A percentile compares a stretch with the other conserved stretches of the same genome.
phyloP scores from a whole-genome alignment of 2,329 filamentous ascomycete species.

The Zymoseptoria ardabiliae region DNA sequence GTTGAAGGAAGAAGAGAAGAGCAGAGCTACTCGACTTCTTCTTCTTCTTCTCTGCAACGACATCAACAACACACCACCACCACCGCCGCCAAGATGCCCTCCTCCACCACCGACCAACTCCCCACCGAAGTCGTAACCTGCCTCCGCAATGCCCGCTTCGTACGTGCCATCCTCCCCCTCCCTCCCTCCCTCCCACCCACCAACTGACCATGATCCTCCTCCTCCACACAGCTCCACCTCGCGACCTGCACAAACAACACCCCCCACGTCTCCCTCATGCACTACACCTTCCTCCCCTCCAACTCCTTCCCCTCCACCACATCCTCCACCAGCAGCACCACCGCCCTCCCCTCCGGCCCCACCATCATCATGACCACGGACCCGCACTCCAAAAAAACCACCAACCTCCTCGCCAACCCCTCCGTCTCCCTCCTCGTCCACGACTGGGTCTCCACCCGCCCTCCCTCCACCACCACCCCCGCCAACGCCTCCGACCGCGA shows the following conservation, averaged over 20 bases:
- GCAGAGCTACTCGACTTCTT: not conserved
- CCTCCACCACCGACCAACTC: conserved; percentile 42
- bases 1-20: not conserved
- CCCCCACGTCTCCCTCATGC: conserved; percentile 95
- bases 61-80: conserved; percentile 6
- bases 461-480: conserved; percentile 58
- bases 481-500: conserved; percentile 40
- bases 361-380: conserved; percentile 90
- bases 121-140: conserved; percentile 83
- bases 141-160: conserved; percentile 89
- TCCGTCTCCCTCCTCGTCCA: conserved; percentile 92
- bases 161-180: conserved; percentile 42
- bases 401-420: conserved; percentile 76
- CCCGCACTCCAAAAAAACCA: conserved; percentile 67
- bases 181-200: not conserved
- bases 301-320: conserved; percentile 47
- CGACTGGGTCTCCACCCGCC: conserved; percentile 93
- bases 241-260: conserved; percentile 78
- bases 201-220: too few relatives aligned
- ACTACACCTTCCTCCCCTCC: conserved; percentile 86
- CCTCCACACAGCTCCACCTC: conserved; percentile 74
- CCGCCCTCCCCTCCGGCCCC: conserved; percentile 34
- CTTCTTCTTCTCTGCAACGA: not conserved
- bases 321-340: conserved; percentile 35
- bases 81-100: conserved; percentile 19